Evolutionary conservation across 495 filamentous ascomycete genomes (phyloP), one percentile per base, ranked within the genome.

Genomic region (Recurvomyces mirabilis): DNA sequence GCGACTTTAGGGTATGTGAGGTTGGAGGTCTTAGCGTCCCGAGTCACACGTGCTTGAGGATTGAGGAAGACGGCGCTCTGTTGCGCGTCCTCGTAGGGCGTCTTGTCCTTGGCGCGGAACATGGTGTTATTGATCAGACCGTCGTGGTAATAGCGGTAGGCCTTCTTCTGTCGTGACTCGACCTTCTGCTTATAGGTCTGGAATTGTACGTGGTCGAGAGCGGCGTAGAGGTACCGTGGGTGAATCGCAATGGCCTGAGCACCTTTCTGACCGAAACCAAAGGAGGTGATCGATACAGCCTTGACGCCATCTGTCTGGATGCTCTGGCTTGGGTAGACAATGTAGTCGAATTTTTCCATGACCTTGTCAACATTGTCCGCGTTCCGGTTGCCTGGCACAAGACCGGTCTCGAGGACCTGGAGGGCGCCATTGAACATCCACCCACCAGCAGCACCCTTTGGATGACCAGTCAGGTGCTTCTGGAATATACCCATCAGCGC

Each of bases 391-490:
- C 91, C 91, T 5, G 91, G 91, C 38, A 99, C 91, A 14, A 96
- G 68, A 52, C 91, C 91, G 34, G 72, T 80, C 66, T 95, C 93
- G 53, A 99, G 70, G 39, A 93, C 85, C 65, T 99, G 91, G 60
- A 99, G 66, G 60, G 84, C 85, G 49, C 91, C 91, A 68, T 99
- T 99, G 73, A 96, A 82, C 91, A 96, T 96, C 89, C 89, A 99
- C 33, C 88, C 91, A 64, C 91, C 91, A 38, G 91, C 91, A 57
- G 91, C 89, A 79, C 91, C 91, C 77, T 99, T 99, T 53, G 91
- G 91, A 64, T 99, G 91, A 55, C 91, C 91, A 13, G 91, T 99
- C 29, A 99, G 79, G 62, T 94, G 96, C 64, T 99, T 99, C 65
- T 99, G 91, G 83, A 96, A 99, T 61, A 99, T 89, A 66, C 91